Conservation (phyloP, 768 basidiomycete genomes). For the Tricholoma matsutake region DNA sequence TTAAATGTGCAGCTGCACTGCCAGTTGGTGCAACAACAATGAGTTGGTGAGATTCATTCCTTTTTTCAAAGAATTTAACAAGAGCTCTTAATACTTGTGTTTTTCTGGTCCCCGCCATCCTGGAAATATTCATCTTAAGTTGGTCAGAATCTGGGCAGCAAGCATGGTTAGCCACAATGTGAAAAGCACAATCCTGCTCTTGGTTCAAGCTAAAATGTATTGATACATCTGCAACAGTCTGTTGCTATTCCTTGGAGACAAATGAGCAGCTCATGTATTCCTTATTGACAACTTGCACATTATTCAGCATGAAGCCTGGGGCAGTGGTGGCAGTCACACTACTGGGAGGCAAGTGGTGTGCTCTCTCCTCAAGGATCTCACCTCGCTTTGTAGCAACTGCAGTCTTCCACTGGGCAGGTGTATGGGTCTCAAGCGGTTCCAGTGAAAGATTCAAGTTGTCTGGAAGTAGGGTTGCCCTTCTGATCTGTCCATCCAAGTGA, state of each 20-base stretch:
- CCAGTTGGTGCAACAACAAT: conserved; percentile 31
- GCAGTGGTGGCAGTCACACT: not conserved
- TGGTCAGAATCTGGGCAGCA: conserved; percentile 5
- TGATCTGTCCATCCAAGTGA: not conserved
- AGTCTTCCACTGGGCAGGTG: conserved; percentile 1
- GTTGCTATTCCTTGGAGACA: not conserved
- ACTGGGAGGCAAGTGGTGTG: not conserved
- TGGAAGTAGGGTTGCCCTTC: not conserved
- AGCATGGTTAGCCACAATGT: conserved; percentile 25
- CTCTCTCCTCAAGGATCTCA: not conserved
- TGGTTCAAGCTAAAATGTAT: conserved; percentile 21
- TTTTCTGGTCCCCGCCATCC: conserved; percentile 31
- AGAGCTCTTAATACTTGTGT: conserved; percentile 24
- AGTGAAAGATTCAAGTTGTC: not conserved
- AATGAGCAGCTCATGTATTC: not conserved
- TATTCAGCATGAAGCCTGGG: not conserved
- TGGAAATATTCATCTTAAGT: conserved; percentile 29
- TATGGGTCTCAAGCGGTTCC: not conserved
- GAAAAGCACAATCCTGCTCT: conserved; percentile 30
- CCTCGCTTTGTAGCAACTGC: not conserved
- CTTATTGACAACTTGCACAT: conserved; percentile 1
- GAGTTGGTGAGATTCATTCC: conserved; percentile 21
- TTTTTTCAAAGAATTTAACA: conserved; percentile 16
- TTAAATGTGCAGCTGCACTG: conserved; percentile 26
- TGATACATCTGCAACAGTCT: conserved; percentile 1